Evolutionary conservation across 495 filamentous ascomycete genomes (phyloP).

Genomic region (Penicillium waksmanii): DNA sequence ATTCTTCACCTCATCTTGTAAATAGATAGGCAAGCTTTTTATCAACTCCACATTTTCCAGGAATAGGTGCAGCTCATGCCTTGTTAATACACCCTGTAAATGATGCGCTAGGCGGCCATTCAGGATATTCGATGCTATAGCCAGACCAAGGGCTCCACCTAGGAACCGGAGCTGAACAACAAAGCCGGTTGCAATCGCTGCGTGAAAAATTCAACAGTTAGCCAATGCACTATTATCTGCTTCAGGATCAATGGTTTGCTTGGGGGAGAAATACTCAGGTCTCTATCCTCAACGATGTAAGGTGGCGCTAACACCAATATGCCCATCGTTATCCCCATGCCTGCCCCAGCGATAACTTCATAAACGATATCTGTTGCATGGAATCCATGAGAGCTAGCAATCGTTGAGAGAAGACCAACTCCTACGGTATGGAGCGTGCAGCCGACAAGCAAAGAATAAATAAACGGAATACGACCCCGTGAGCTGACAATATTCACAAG

Average conservation of each 20-base stretch:
- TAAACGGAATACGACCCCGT: conserved; percentile 48
- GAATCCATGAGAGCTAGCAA: conserved; percentile 35
- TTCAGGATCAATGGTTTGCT: not conserved
- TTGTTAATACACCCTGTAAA: conserved; percentile 23
- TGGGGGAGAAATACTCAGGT: conserved; percentile 41
- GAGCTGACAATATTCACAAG: conserved; percentile 46
- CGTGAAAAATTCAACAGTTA: not conserved
- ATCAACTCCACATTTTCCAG: conserved; percentile 28
- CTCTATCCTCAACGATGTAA: conserved; percentile 50
- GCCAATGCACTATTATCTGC: not conserved
- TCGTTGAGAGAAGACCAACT: conserved; percentile 50
- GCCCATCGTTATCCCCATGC: conserved; percentile 41
- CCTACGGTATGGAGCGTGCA: conserved; percentile 54
- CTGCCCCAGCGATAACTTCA: conserved; percentile 57
- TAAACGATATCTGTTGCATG: conserved; percentile 50
- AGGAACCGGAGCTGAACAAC: conserved; percentile 60
- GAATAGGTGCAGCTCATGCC: conserved; percentile 28
- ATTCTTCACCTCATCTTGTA: conserved; percentile 20
- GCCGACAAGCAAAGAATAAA: conserved; percentile 52
- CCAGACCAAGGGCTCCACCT: conserved; percentile 59
- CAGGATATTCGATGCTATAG: conserved; percentile 41
- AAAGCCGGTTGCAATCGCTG: conserved; percentile 58
- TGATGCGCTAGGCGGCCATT: conserved; percentile 29
- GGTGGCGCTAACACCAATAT: conserved; percentile 54
- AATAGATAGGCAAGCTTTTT: conserved; percentile 8